Conservation (phyloP, 2,329 filamentous ascomycete species). For the Fusarium luffae region DNA sequence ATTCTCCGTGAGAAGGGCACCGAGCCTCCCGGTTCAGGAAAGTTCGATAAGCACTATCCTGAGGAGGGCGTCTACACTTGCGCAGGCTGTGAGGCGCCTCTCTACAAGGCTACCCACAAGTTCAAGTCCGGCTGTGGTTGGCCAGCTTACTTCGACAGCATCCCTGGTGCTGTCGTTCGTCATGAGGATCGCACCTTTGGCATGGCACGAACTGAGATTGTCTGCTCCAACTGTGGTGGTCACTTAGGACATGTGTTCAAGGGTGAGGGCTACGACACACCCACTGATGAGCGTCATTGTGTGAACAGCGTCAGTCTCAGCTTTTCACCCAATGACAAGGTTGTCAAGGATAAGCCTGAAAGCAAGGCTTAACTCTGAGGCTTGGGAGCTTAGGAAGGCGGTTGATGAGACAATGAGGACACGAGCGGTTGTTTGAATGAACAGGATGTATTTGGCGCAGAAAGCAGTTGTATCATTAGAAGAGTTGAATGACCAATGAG, state of each 20-base stretch:
- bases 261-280: constrained; percentile 84
- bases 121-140: constrained; percentile 97
- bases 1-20: constrained; percentile 93
- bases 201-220: constrained; percentile 91
- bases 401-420: neutral
- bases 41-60: constrained; percentile 88
- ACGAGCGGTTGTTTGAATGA: neutral
- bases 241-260: constrained; percentile 96
- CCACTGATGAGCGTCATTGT: constrained; percentile 96
- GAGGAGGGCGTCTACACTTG: constrained; percentile 84
- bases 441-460: neutral
- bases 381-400: neutral
- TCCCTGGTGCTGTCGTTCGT: constrained; percentile 88
- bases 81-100: constrained; percentile 84
- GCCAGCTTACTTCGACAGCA: constrained; percentile 97
- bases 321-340: constrained; percentile 75
- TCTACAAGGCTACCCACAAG: constrained; percentile 94
- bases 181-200: constrained; percentile 82
- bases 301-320: constrained; percentile 93
- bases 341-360: constrained; percentile 48
- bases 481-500: constrained; percentile 1
- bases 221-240: constrained; percentile 93
- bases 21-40: constrained; percentile 81
- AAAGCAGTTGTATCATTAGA: neutral
- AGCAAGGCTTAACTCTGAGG: constrained; percentile 50